Conservation (phyloP, 495 filamentous ascomycete genomes). For the Aspergillus baeticus region DNA sequence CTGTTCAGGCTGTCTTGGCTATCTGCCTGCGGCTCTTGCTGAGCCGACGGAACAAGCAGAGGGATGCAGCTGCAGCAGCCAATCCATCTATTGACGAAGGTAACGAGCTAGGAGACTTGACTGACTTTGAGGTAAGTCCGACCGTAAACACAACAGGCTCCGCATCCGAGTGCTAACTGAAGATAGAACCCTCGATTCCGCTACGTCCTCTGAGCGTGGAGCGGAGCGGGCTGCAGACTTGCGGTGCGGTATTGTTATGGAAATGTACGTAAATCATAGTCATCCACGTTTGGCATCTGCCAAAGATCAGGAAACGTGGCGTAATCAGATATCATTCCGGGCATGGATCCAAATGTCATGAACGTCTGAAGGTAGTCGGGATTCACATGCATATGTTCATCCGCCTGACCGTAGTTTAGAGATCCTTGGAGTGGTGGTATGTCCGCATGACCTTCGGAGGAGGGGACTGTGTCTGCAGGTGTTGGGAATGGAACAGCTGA, state of each 20-base stretch:
- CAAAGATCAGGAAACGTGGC: conserved; percentile 5
- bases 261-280: not conserved
- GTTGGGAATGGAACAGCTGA: not conserved
- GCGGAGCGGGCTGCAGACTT: too few species aligned
- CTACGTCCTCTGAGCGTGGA: conserved; percentile 9
- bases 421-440: not conserved
- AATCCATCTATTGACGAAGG: not conserved
- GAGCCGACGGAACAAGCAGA: conserved; percentile 13
- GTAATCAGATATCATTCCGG: conserved; percentile 3
- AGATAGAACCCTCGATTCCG: conserved; percentile 14
- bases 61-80: conserved; percentile 3
- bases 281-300: conserved; percentile 7
- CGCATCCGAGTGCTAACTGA: conserved; percentile 2
- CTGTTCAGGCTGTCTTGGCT: conserved; percentile 15
- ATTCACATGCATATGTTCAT: not conserved
- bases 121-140: conserved; percentile 19
- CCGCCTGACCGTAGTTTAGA: too few species aligned
- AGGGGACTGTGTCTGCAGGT: not conserved
- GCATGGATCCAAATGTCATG: conserved; percentile 7
- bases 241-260: too few species aligned
- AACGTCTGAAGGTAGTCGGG: not conserved
- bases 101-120: conserved; percentile 14
- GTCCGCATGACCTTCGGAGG: not conserved
- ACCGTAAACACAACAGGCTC: not conserved
- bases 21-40: conserved; percentile 12